Percentiles rank a stretch among this genome's conserved stretches.
Evolutionary conservation across 139 green algal genomes (phyloP).

Genomic region (Mesotaenium endlicherianum): DNA sequence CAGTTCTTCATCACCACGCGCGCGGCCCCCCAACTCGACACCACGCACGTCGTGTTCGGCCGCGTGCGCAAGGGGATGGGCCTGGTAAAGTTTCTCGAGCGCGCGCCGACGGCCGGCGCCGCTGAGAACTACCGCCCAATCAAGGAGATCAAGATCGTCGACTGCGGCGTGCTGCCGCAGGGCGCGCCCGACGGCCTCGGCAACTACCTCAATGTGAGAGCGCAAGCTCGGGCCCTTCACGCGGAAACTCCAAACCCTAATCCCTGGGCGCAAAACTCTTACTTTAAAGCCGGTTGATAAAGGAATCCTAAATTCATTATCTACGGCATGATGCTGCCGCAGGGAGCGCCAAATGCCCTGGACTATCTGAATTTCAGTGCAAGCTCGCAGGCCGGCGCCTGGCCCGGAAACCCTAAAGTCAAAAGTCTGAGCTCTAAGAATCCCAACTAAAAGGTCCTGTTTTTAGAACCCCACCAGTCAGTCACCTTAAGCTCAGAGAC

Average conservation of each 20-base stretch:
- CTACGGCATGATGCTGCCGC: not conserved
- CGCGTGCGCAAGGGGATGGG: constrained; percentile 61
- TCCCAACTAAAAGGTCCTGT: not conserved
- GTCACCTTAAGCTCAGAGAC: not conserved
- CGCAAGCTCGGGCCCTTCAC: too few species aligned
- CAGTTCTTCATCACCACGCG: constrained; percentile 79
- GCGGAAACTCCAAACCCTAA: not conserved
- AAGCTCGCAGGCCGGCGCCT: not conserved
- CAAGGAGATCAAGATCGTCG: too few species aligned
- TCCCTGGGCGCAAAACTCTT: not conserved
- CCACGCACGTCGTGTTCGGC: too few species aligned
- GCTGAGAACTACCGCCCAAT: too few species aligned
- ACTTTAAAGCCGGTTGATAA: too few species aligned
- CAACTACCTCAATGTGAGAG: too few species aligned
- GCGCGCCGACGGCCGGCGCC: too few species aligned
- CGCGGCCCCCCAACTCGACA: too few species aligned
- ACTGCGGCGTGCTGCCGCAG: too few species aligned
- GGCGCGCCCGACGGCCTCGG: too few species aligned
- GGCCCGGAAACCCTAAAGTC: not conserved
- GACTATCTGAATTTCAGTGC: not conserved
- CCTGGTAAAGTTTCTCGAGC: constrained; percentile 55
- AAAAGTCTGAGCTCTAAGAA: not conserved
- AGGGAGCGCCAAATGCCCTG: not conserved
- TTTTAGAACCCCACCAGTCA: not conserved
- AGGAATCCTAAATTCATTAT: not conserved